Percentiles rank a stretch among this genome's conserved stretches.
phyloP scores from a whole-genome alignment of 257 asterid genomes.

The Parsonsia alboflavescens region DNA sequence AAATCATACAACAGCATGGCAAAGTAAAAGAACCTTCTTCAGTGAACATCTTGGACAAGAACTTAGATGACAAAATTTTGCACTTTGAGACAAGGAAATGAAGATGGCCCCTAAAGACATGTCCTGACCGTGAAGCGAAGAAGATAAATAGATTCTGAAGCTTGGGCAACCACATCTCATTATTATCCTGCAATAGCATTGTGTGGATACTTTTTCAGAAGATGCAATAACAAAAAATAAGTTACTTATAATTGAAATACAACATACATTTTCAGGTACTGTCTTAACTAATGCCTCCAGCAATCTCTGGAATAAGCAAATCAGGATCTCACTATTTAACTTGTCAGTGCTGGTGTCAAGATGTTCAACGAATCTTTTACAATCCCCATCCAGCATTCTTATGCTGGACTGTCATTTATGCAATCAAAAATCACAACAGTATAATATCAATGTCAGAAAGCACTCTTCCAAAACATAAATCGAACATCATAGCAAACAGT shows the following conservation, averaged over 20 bases:
- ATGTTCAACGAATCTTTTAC: slow-evolving; percentile 45
- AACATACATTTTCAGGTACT: slow-evolving; percentile 39
- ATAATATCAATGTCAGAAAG: not conserved
- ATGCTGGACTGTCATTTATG: slow-evolving; percentile 40
- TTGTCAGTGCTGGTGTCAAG: slow-evolving; percentile 37
- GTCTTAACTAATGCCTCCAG: slow-evolving; percentile 48
- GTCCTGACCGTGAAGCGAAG: slow-evolving; percentile 50
- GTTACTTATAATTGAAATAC: slow-evolving; percentile 13
- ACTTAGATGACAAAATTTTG: slow-evolving; percentile 38
- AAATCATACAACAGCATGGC: not conserved
- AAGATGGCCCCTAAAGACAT: slow-evolving; percentile 51
- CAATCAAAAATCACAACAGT: slow-evolving; percentile 17
- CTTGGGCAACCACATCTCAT: slow-evolving; percentile 44
- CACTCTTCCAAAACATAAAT: not conserved
- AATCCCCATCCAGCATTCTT: slow-evolving; percentile 42
- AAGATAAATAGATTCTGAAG: slow-evolving; percentile 65
- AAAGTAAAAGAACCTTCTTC: slow-evolving; percentile 56
- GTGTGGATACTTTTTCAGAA: slow-evolving; percentile 13
- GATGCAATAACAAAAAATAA: slow-evolving; percentile 5
- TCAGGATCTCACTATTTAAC: slow-evolving; percentile 56
- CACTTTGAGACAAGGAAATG: slow-evolving; percentile 45
- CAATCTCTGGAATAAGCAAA: slow-evolving; percentile 56
- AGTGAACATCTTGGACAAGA: slow-evolving; percentile 51
- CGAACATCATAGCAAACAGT: not conserved
- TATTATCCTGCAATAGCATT: slow-evolving; percentile 44